These are phyloP conservation scores for Lasiodiplodia citricola DNA, from an alignment of 2,329 filamentous ascomycete genomes.

Conservation along the genomic window DNA sequence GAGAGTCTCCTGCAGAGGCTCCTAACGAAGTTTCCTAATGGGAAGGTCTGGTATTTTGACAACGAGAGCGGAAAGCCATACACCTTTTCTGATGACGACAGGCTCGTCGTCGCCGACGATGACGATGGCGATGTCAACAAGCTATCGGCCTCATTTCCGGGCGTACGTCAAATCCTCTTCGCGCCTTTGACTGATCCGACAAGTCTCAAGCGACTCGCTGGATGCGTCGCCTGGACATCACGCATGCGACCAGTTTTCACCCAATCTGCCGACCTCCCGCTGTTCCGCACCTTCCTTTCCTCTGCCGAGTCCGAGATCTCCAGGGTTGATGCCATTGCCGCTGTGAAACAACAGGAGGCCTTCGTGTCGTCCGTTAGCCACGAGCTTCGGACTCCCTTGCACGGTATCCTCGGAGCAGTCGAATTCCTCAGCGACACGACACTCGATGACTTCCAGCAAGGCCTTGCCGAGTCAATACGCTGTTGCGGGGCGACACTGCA, in stretches of 20 bases:
- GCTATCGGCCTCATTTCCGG: slow-evolving; percentile 24
- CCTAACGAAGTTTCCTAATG: slow-evolving; percentile 28
- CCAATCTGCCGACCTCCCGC: slow-evolving; percentile 28
- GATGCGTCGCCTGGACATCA: slow-evolving; percentile 31
- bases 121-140: slow-evolving; percentile 23
- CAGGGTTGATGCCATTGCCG: neutral
- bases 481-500: slow-evolving; percentile 49
- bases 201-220: slow-evolving; percentile 30
- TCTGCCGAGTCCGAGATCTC: slow-evolving; percentile 18
- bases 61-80: neutral
- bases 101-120: slow-evolving; percentile 22
- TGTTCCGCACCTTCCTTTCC: slow-evolving; percentile 29
- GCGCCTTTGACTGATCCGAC: slow-evolving; percentile 31
- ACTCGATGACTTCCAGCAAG: slow-evolving; percentile 13
- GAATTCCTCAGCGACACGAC: slow-evolving; percentile 31
- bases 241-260: slow-evolving; percentile 28
- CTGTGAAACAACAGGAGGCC: slow-evolving; percentile 26
- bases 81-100: slow-evolving; percentile 24
- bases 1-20: slow-evolving; percentile 30
- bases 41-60: slow-evolving; percentile 29
- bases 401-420: slow-evolving; percentile 19
- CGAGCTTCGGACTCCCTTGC: slow-evolving; percentile 32
- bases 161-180: slow-evolving; percentile 30
- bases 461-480: slow-evolving; percentile 36
- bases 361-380: slow-evolving; percentile 50